Conservation (phyloP, 2,329 filamentous ascomycete genomes). For the Ceratocystis harringtonii region DNA sequence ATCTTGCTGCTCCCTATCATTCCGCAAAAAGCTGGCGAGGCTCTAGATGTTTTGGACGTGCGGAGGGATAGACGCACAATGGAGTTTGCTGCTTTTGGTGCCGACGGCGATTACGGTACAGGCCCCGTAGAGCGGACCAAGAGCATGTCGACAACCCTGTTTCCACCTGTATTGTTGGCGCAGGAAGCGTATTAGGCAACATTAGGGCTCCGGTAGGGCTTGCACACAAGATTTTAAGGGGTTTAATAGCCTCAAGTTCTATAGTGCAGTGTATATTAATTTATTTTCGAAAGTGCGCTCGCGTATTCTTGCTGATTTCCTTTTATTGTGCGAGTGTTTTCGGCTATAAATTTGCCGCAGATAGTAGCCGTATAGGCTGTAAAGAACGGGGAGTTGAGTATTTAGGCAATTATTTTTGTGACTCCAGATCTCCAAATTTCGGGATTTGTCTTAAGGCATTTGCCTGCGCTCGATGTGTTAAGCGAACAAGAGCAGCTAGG, state of each 20-base stretch:
- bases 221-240: neutral
- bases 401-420: neutral
- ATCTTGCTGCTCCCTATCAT: conserved; percentile 88
- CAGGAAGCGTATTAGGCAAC: conserved; percentile 7
- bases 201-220: neutral
- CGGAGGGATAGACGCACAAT: conserved; percentile 44
- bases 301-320: neutral
- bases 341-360: neutral
- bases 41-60: conserved; percentile 71
- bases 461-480: neutral
- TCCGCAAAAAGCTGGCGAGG: conserved; percentile 54
- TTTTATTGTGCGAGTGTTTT: neutral
- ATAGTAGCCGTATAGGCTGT: neutral
- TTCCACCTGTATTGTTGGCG: conserved; percentile 10
- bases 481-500: neutral
- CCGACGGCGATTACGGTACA: conserved; percentile 55
- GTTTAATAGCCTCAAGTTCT: neutral
- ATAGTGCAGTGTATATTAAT: neutral
- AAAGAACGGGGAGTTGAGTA: neutral
- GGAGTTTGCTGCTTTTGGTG: conserved; percentile 43
- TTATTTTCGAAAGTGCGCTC: neutral
- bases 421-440: neutral
- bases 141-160: conserved; percentile 9
- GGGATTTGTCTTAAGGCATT: neutral
- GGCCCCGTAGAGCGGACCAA: neutral